Percentiles rank a stretch among this genome's conserved stretches.
phyloP scores from a whole-genome alignment of 768 basidiomycete species.

The Mycena rebaudengoi region DNA sequence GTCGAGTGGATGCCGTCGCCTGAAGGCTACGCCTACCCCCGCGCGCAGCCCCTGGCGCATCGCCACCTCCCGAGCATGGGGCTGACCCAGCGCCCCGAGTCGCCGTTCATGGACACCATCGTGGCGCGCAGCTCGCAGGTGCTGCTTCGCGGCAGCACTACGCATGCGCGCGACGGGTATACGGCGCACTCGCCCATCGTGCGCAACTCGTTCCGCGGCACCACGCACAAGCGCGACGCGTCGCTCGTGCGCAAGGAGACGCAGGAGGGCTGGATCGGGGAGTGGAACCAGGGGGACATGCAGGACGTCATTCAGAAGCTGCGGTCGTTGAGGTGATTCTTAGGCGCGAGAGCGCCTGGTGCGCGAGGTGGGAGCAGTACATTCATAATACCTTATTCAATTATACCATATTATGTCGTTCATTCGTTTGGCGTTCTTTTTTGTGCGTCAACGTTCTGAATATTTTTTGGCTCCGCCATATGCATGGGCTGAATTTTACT shows the following conservation, averaged over 20 bases:
- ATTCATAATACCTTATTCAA: too few relatives aligned
- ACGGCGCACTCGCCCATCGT: not conserved
- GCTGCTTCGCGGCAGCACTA: not conserved
- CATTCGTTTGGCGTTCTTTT: too few relatives aligned
- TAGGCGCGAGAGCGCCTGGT: too few relatives aligned
- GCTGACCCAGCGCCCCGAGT: not conserved
- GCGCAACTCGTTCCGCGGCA: not conserved
- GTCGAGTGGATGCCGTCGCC: too few relatives aligned
- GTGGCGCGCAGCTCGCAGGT: not conserved
- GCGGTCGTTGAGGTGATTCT: not conserved
- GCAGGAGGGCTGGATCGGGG: slow-evolving; percentile 2
- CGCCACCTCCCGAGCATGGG: too few relatives aligned
- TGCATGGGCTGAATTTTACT: too few relatives aligned
- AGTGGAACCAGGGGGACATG: slow-evolving; percentile 11
- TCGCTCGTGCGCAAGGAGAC: not conserved
- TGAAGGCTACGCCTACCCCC: too few relatives aligned
- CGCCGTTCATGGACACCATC: not conserved
- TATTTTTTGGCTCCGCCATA: too few relatives aligned
- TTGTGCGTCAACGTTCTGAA: too few relatives aligned
- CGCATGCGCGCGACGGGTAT: not conserved
- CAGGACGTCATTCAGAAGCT: slow-evolving; percentile 2
- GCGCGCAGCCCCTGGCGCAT: too few relatives aligned
- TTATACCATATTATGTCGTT: too few relatives aligned
- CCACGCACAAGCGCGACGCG: not conserved
- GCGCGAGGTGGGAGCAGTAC: too few relatives aligned